These are phyloP conservation scores for Fusarium domesticum DNA, from an alignment of 2,329 filamentous ascomycete species.

Conservation along the genomic window DNA sequence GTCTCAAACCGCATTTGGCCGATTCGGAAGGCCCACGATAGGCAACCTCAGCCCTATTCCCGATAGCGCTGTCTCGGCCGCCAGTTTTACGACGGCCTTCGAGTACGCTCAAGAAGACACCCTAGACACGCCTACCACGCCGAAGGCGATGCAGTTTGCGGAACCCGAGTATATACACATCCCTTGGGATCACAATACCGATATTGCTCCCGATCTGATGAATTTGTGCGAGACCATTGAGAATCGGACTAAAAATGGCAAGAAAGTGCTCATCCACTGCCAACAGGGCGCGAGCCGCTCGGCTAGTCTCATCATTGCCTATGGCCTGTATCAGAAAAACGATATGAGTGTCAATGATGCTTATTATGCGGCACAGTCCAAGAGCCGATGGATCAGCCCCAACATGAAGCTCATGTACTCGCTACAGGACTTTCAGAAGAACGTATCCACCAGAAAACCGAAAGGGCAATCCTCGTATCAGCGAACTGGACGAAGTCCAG, in stretches of 20 bases:
- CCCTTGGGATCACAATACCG: slow-evolving; percentile 84
- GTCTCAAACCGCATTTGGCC: slow-evolving; percentile 29
- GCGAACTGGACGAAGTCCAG: slow-evolving; percentile 52
- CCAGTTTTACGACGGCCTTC: slow-evolving; percentile 60
- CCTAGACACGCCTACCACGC: slow-evolving; percentile 50
- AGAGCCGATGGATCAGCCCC: slow-evolving; percentile 83
- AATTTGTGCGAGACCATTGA: slow-evolving; percentile 74
- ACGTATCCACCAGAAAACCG: slow-evolving; percentile 50
- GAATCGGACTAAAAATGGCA: slow-evolving; percentile 66
- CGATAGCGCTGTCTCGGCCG: slow-evolving; percentile 56
- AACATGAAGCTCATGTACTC: slow-evolving; percentile 94
- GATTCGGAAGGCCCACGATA: slow-evolving; percentile 30
- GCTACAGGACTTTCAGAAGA: slow-evolving; percentile 74
- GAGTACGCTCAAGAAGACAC: slow-evolving; percentile 49
- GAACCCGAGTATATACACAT: slow-evolving; percentile 83
- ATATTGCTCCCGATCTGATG: slow-evolving; percentile 76
- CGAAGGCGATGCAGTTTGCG: slow-evolving; percentile 49
- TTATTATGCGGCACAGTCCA: slow-evolving; percentile 75
- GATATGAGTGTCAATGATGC: slow-evolving; percentile 76
- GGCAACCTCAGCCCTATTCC: slow-evolving; percentile 42
- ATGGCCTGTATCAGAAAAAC: slow-evolving; percentile 76
- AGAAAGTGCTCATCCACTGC: slow-evolving; percentile 78
- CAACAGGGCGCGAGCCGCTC: slow-evolving; percentile 84
- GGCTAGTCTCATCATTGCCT: slow-evolving; percentile 81
- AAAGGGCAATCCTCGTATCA: slow-evolving; percentile 46